Evolutionary conservation across 768 basidiomycete species (phyloP), one percentile per base, ranked within the genome.

Genomic region (Inosperma sp.): DNA sequence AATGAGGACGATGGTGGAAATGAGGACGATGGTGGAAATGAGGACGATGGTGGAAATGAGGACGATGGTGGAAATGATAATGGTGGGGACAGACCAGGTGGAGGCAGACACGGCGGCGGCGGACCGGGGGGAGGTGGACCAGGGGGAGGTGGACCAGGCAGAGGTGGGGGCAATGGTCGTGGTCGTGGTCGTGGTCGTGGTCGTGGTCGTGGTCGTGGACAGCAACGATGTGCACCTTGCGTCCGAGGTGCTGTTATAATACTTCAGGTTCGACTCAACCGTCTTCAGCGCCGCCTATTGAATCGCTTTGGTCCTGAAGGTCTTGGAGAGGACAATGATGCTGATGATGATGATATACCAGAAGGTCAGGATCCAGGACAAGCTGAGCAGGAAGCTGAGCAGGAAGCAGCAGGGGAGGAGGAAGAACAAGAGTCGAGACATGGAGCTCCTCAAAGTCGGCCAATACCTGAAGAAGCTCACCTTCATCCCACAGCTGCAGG

Each of bases 291-390:
- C 4, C 14, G 23, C 4, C 27, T 41, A 26, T 16, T 7, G 27
- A 41, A 41, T 16, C 40, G 23, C 40, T 41, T 41, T 26, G 40
- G 40, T 7, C 40, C 40, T n/a, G 40, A 41, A 26, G 40, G 40
- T 4, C 10, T 41, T 22, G 40, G 23, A 4, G 40, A 41, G 27
- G 2, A 10, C n/a, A 26, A 26, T 19, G 40, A 41, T 41, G 40
- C 40, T 4, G 40, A 41, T 8, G 23, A 41, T 26, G 7, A 41
- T 6, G 23, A 41, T 7, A 41, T 41, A 25, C 40, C 40, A 3
- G 14, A 41, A n/a, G 40, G 27, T 41, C 14, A 22, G 3, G 23
- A 41, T 41, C 40, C 40, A n/a, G 9, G 12, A 12, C 10, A 6
- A 3, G 10, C n/a, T 23, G 39, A 40, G 39, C 39, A 19, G 14